A percentile compares a stretch with the other conserved stretches of the same genome.
Conservation (phyloP, 108 stramenopile genomes). For the Fistulifera pelliculosa region DNA sequence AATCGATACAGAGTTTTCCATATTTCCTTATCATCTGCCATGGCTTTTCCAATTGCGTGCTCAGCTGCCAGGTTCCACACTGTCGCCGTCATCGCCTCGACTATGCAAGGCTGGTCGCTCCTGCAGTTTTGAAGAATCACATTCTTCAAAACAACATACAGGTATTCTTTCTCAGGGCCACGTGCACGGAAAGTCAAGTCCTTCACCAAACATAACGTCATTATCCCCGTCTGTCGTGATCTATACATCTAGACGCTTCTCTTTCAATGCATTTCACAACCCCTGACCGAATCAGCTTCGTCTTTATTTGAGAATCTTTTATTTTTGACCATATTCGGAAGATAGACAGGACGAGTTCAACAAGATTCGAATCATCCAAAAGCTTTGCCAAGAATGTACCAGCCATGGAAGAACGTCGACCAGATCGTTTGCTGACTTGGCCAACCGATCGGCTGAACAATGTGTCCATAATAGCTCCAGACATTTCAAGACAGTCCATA, state of each 20-base stretch:
- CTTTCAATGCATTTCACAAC: slow-evolving; percentile 1
- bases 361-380: neutral
- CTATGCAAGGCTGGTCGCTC: neutral
- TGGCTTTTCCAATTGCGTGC: neutral
- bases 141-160: neutral
- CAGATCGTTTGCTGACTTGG: neutral
- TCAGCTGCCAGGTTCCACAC: slow-evolving; percentile 1
- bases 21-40: neutral
- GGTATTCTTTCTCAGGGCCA: neutral
- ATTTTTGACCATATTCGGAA: slow-evolving; percentile 3
- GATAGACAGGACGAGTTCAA: neutral
- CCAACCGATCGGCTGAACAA: neutral
- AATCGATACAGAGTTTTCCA: neutral
- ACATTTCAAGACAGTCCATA: neutral
- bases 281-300: neutral
- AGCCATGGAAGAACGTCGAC: neutral
- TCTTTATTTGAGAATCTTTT: neutral
- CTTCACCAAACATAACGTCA: neutral
- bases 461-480: neutral
- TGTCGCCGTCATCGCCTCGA: neutral
- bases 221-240: too few relatives aligned
- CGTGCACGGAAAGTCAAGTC: neutral
- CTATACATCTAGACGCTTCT: neutral
- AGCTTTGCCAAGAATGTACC: neutral
- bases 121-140: neutral